Percentiles rank a stretch among this genome's conserved stretches.
phyloP scores from a whole-genome alignment of 768 basidiomycete species.

The Amanita phalloides region DNA sequence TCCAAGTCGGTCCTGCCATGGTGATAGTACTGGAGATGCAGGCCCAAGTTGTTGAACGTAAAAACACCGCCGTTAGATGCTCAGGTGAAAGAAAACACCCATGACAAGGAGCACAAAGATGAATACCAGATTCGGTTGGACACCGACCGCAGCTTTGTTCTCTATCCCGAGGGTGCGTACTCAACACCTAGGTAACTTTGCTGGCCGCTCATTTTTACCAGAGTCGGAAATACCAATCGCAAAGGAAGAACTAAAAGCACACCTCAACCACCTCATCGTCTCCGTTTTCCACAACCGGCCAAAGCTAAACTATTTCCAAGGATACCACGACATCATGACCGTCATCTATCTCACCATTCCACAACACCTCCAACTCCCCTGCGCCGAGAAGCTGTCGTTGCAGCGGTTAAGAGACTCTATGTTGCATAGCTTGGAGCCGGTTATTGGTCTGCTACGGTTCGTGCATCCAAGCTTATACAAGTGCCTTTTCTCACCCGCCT shows the following conservation, averaged over 20 bases:
- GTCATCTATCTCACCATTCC: constrained; percentile 74
- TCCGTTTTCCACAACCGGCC: constrained; percentile 64
- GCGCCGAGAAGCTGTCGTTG: constrained; percentile 65
- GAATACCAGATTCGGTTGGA: constrained; percentile 84
- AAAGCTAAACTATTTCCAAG: constrained; percentile 77
- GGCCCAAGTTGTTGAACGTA: constrained; percentile 20
- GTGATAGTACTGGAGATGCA: neutral
- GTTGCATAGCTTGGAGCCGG: constrained; percentile 74
- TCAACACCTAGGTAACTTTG: neutral
- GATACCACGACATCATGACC: constrained; percentile 88
- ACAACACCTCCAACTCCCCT: constrained; percentile 39
- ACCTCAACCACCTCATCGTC: constrained; percentile 65
- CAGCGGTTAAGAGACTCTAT: constrained; percentile 81
- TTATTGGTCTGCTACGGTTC: constrained; percentile 71
- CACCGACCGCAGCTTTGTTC: constrained; percentile 87
- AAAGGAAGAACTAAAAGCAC: constrained; percentile 47
- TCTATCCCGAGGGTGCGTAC: constrained; percentile 77
- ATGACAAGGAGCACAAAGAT: constrained; percentile 41
- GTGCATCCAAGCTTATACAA: constrained; percentile 3
- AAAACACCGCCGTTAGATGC: neutral
- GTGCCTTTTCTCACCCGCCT: neutral
- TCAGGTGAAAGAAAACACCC: neutral
- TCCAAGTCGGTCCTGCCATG: neutral
- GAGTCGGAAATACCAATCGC: constrained; percentile 17
- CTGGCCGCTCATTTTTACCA: neutral